phyloP scores from a whole-genome alignment of 139 green algal species.

The Coelastrella sp. region DNA sequence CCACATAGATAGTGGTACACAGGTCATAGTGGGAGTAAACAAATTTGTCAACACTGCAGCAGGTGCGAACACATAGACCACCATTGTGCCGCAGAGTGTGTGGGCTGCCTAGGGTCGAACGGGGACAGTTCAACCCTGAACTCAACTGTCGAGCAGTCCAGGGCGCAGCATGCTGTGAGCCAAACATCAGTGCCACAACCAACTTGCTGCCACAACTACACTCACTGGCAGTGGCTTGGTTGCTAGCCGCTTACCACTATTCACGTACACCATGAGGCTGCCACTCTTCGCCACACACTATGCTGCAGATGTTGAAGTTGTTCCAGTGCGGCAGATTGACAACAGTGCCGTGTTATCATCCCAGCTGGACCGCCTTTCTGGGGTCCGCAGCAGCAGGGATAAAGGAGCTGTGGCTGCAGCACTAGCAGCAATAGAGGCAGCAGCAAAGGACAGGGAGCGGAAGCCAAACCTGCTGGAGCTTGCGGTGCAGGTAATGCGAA shows the following conservation, averaged over 20 bases:
- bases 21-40: slow-evolving; percentile 80
- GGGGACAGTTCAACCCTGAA: too few relatives aligned
- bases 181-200: too few relatives aligned
- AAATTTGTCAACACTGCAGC: slow-evolving; percentile 61
- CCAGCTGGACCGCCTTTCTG: slow-evolving; percentile 53
- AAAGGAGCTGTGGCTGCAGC: slow-evolving; percentile 36
- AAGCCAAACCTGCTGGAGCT: slow-evolving; percentile 71
- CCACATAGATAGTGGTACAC: slow-evolving; percentile 69
- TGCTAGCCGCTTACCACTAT: not conserved
- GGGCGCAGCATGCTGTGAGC: too few relatives aligned
- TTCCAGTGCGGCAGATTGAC: slow-evolving; percentile 70
- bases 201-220: too few relatives aligned
- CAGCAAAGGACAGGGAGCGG: slow-evolving; percentile 36
- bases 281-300: not conserved
- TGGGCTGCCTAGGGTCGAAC: too few relatives aligned
- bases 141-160: too few relatives aligned
- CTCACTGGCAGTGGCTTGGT: too few relatives aligned
- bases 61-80: not conserved
- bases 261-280: not conserved
- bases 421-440: slow-evolving; percentile 49
- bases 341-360: slow-evolving; percentile 58
- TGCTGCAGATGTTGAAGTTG: slow-evolving; percentile 14
- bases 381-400: slow-evolving; percentile 39
- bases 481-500: slow-evolving; percentile 48
- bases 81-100: too few relatives aligned